Evolutionary conservation across 768 basidiomycete species (phyloP), one percentile per base, ranked within the genome.

Genomic region (Tricholoma flavovirens): DNA sequence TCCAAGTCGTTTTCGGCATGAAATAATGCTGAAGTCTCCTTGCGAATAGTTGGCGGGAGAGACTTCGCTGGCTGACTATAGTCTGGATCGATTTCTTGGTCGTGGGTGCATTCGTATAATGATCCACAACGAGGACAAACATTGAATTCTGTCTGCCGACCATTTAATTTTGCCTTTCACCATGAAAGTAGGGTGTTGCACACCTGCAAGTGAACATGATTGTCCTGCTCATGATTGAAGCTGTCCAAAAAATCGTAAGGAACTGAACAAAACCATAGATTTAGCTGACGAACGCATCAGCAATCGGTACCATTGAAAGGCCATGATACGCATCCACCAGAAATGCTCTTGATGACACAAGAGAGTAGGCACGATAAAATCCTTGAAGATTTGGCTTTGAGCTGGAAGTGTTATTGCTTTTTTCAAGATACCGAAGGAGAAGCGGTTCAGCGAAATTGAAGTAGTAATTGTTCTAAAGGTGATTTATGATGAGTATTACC

Each of bases 291-390:
- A 66, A 90, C 88, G 80, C 79, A 71, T 94, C 93, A 30, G 90
- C 90, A 59, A 93, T 80, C 4, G 93, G 91, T 17, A 92, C 88
- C 80, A 96, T 87, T 1, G 87, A 80, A 15, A 94, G 73, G 5
- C 83, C 83, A 66, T 92, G 90, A 65, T 83, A 93, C 6, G 81
- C 77, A 68, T 95, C 93, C 58, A 93, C 82, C 57, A 90, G 74
- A 70, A 95, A 95, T 3, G 90, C 87, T 36, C 93, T 78, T 4
- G 90, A 88, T 3, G 86, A 88, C 51, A 95, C 88, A 32, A 93
- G 77, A 1, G 75, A 72, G 64, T 75, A 81, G 9, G 86, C 82
- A 51, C 77, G 72, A 51, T 75, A 69, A 65, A 86, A 87, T 0
- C 74, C 77, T 42, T 59, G 55, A 55, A 78, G 49, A 4, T 66